These are phyloP conservation scores for Termitomyces eurrhizus DNA, from an alignment of 768 basidiomycete species.

Conservation along the genomic window DNA sequence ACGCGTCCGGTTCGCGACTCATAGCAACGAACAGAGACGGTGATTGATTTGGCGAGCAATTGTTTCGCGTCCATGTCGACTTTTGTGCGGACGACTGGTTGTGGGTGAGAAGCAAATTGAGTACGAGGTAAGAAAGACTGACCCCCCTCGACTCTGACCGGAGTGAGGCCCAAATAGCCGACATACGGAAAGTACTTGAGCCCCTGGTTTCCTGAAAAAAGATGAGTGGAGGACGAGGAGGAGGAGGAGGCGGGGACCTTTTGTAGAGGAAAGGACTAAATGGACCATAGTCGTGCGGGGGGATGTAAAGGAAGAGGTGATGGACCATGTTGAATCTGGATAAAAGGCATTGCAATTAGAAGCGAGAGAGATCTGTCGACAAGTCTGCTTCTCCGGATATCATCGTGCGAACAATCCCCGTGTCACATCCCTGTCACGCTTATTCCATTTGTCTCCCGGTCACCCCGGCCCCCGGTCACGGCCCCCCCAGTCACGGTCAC, in stretches of 20 bases:
- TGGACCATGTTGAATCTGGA: conserved; percentile 32
- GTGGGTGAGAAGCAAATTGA: conserved; percentile 11
- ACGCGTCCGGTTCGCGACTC: conserved; percentile 68
- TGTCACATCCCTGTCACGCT: conserved; percentile 18
- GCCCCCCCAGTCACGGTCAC: conserved; percentile 12
- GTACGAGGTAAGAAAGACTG: conserved; percentile 22
- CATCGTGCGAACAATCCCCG: conserved; percentile 19
- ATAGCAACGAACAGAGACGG: conserved; percentile 79
- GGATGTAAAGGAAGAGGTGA: conserved; percentile 25
- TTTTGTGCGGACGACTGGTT: conserved; percentile 61
- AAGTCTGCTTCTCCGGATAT: conserved; percentile 30
- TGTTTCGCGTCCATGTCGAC: conserved; percentile 68
- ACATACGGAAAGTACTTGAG: conserved; percentile 69
- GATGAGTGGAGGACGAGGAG: conserved; percentile 6
- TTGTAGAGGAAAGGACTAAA: conserved; percentile 60
- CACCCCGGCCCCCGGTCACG: conserved; percentile 14
- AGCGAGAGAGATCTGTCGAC: conserved; percentile 33
- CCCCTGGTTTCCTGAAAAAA: conserved; percentile 53
- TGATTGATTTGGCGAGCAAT: conserved; percentile 61
- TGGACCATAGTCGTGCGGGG: conserved; percentile 54
- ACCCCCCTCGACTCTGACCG: conserved; percentile 76
- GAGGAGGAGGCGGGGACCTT: conserved; percentile 30
- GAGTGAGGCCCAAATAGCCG: conserved; percentile 80
- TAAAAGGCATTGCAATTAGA: conserved; percentile 36
- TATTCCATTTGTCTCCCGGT: conserved; percentile 7